Evolutionary conservation across 768 basidiomycete species (phyloP), one percentile per base, ranked within the genome.

Genomic region (Trametes coccinea): DNA sequence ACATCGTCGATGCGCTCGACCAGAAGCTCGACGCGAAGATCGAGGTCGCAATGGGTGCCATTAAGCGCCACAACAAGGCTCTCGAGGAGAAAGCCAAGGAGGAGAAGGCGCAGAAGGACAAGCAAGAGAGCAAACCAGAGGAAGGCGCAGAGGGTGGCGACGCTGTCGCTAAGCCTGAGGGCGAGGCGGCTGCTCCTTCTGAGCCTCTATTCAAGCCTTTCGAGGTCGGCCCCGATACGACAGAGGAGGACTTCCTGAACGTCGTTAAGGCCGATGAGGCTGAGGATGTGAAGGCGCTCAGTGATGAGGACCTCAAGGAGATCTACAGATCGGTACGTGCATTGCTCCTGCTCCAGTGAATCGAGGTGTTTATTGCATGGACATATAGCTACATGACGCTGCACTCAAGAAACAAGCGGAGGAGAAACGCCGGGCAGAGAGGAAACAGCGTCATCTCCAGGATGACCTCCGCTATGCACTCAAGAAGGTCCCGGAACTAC

Each of bases 391-490:
- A 22, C 89, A 85, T 54, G 84, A 86, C 7, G 80, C 80, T 57
- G 89, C 89, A 11, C 61, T 85, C 44, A 89, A 86, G 73, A 87
- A 87, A 63, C 88, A 90, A 39, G 89, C 89, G 2, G 92, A 94
- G 14, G 97, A 98, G 73, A 92, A 86, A 72, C 81, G 88, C n/a
- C 84, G 93, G 39, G 77, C 86, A 0, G 97, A 98, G 74, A 82
- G 94, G 59, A 87, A 83, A 68, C 86, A 89, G 60, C 83, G 95
- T 30, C 91, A 96, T 73, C 75, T 93, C 63, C 93, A 97, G 69
- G 97, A 99, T 74, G 97, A 98, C 70, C 79, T 99, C 40, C 88
- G 97, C 5, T 97, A 98, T 76, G 97, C 95, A 0, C 79, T 98
- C 65, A 94, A 92, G 77, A 96, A 96, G 72, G 78, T 96, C 6